Base-by-base conservation (phyloP, 164 flowering plant species). In the Cinnamomum chago region DNA sequence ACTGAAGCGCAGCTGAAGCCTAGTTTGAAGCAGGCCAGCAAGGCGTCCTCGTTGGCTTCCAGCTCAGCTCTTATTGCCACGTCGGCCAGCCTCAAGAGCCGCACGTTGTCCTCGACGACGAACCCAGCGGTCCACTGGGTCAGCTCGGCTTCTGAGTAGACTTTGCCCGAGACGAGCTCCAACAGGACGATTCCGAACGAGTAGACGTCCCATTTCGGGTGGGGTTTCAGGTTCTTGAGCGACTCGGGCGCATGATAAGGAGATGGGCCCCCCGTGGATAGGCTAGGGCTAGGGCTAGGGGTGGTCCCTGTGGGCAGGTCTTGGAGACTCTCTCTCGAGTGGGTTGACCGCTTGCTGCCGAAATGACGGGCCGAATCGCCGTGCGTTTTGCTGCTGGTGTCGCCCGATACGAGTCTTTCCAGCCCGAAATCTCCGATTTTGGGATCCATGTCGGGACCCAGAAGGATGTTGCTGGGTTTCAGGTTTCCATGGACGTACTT, bases 401-500 rank as follows among this genome's bases (percentile, higher is more conserved):
- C 73, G 15, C 94, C 93, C 1, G 85, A 47, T 0, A 90, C 79
- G 24, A 96, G 90, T 75, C 88, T 81, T n/a, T 89, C 97, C 2
- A 94, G 88, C 65, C 99, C 99, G 40, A 94, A 94, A 77, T 96
- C 98, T 0, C 95, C 90, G 47, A 96, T 85, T 70, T 81, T 85
- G 50, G 99, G 97, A 83, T 96, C 99, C 93, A 90, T 87, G 47
- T 96, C 91, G 6, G 62, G 13, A 62, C 94, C 94, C 78, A 96
- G 74, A 1, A 96, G 84, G 58, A 96, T 86, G 83, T 94, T 96
- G 76, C 86, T 87, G 47, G 98, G 97, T 84, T 92, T 96, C 22
- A 96, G 80, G 76, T 96, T 94, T 2, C 97, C 99, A 58, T 96
- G 99, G 33, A 94, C 99, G 67, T 91, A 92, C 79, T 90, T 96